Conservation (phyloP, 352 stramenopile genomes). For the Thraustochytrium striatum region DNA sequence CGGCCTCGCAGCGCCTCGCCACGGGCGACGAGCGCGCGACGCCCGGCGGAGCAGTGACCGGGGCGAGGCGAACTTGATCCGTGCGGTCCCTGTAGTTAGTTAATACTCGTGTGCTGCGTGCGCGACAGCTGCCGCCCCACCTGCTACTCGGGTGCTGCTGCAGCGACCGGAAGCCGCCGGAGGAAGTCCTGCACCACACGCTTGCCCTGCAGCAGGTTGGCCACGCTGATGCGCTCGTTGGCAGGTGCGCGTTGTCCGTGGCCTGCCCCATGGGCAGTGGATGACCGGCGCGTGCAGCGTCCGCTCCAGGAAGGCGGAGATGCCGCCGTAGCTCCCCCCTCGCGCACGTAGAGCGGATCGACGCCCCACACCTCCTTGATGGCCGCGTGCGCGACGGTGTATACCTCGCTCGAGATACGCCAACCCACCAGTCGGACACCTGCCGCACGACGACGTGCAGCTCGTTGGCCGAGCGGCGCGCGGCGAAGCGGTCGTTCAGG, state of each 20-base stretch:
- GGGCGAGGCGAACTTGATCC: too few species aligned
- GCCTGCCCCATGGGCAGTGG: conserved; percentile 52
- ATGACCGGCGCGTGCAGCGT: conserved; percentile 41
- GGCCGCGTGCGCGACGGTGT: conserved; percentile 40
- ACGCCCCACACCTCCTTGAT: conserved; percentile 49
- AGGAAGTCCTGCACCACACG: conserved; percentile 41
- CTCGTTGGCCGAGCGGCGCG: conserved; percentile 58
- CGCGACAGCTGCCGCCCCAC: too few species aligned
- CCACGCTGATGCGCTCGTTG: conserved; percentile 48
- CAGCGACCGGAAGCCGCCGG: too few species aligned
- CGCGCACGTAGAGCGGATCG: conserved; percentile 45
- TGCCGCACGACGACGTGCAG: conserved; percentile 54
- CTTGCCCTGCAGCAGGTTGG: conserved; percentile 49
- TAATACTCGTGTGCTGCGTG: too few species aligned
- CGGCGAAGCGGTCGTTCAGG: conserved; percentile 58
- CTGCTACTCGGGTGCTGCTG: too few species aligned
- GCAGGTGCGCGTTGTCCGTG: conserved; percentile 50
- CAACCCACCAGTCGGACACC: conserved; percentile 50
- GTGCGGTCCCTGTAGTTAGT: too few species aligned
- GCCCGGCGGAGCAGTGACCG: too few species aligned
- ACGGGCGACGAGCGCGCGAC: too few species aligned
- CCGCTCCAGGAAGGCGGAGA: conserved; percentile 50
- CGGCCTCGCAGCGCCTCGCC: too few species aligned
- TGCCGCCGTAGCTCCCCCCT: conserved; percentile 51
- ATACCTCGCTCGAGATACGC: conserved; percentile 1